These are phyloP conservation scores for Lactarius trivialis DNA, from an alignment of 768 basidiomycete species.

Conservation along the genomic window DNA sequence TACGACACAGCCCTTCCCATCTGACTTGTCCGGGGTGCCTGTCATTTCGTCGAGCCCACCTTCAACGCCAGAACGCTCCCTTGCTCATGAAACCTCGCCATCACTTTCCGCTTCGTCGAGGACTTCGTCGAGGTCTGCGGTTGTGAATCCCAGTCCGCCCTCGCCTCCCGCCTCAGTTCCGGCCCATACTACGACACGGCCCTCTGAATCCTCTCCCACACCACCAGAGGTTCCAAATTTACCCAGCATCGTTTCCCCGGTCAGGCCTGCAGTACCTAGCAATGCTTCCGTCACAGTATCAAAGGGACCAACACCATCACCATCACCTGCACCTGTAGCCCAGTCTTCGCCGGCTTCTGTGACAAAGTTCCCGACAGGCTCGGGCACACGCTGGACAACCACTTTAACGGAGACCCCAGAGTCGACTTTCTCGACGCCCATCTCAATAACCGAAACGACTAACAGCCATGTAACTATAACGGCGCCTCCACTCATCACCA, in stretches of 20 bases:
- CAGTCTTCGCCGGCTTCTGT: background rate
- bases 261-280: background rate
- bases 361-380: background rate
- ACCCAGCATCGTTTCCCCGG: background rate
- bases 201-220: background rate
- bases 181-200: background rate
- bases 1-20: background rate
- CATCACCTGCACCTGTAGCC: too few species aligned
- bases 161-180: background rate
- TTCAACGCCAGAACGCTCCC: too few species aligned
- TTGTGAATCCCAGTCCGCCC: background rate
- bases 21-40: background rate
- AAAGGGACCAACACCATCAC: background rate
- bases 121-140: background rate
- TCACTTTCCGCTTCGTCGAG: too few species aligned
- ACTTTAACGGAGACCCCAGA: conserved; percentile 38
- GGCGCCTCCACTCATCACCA: conserved; percentile 42
- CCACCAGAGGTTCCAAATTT: background rate
- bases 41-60: background rate
- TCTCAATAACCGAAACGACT: conserved; percentile 38
- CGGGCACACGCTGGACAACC: conserved; percentile 28
- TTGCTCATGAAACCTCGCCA: too few species aligned
- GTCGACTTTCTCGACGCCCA: conserved; percentile 40
- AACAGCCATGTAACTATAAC: conserved; percentile 36
- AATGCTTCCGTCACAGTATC: background rate